Base-by-base conservation (phyloP, 192 early-diverging fungal species). In the Lobosporangium transversale region DNA sequence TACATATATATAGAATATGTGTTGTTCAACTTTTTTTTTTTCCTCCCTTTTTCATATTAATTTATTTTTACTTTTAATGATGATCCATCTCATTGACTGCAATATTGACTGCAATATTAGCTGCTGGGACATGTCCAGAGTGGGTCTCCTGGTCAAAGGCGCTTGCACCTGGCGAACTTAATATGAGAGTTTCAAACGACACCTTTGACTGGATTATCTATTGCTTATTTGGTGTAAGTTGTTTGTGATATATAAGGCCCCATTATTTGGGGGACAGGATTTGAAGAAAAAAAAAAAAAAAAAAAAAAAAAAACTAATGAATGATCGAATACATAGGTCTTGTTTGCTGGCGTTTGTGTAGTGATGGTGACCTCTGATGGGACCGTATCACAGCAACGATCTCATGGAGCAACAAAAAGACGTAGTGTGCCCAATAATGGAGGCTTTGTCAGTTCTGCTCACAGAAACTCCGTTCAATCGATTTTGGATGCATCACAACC, bases 361-460 rank as follows among this genome's bases (percentile, higher is more conserved):
- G 48, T 76, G 9, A 76, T 76, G 73, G 73, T 76, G 21, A 76
- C 73, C 6, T 76, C 73, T 0, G 73, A 76, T 40, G 73, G 73
- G 24, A 76, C 73, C 30, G 64, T 76, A 0, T 76, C 73, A 32
- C 64, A 76, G 54, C 73, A 76, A 35, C 49, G 43, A 58, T 76
- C 73, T 27, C 59, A 76, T 29, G 73, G 73, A 32, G 31, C 73
- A 26, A 76, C 73, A 1, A 76, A 76, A 33, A 44, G 52, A 33
- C 47, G 62, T 27, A 65, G 51, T 55, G 48, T 29, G 57, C 37
- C 40, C 55, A 68, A 79, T 79, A 27, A 78, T 81, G 32, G 85
- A 83, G 61, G 79, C 43, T 62, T 78, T 78, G 37, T 84, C 70
- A 29, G 74, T 80, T 68, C 96, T 90, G 52, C 89, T 87, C 61